phyloP scores from a whole-genome alignment of 202 grass and related monocot species.

The Elaeis oleifera region DNA sequence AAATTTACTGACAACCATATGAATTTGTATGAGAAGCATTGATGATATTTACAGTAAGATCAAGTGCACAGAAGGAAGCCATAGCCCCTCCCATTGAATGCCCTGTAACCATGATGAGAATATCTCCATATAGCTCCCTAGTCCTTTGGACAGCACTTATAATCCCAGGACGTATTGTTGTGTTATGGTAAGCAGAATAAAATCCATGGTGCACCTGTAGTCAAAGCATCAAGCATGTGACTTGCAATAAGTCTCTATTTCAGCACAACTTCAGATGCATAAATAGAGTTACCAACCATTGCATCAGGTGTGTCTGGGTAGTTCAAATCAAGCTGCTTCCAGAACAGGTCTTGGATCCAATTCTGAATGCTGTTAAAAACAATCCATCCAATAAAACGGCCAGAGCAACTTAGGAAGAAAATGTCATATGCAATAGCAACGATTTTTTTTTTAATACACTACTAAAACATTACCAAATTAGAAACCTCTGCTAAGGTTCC shows the following conservation, averaged over 20 bases:
- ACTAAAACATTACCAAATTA: too few relatives aligned
- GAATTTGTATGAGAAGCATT: not conserved
- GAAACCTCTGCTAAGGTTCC: too few relatives aligned
- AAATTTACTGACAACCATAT: too few relatives aligned
- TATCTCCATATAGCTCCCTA: constrained; percentile 41
- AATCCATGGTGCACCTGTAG: constrained; percentile 82
- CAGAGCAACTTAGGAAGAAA: too few relatives aligned
- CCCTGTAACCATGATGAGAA: constrained; percentile 58
- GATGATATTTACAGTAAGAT: constrained; percentile 64
- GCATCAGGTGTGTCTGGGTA: constrained; percentile 72
- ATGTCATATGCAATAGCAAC: too few relatives aligned
- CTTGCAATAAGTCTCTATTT: not conserved
- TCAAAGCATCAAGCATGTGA: constrained; percentile 12
- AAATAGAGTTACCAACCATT: constrained; percentile 40
- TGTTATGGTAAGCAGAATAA: constrained; percentile 85
- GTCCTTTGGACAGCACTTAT: constrained; percentile 49
- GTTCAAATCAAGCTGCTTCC: constrained; percentile 88
- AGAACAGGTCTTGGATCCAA: constrained; percentile 76
- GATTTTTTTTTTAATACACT: too few relatives aligned
- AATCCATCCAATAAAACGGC: constrained; percentile 7
- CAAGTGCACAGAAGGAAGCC: constrained; percentile 79
- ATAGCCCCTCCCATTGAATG: constrained; percentile 95
- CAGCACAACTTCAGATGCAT: not conserved
- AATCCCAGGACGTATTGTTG: constrained; percentile 46
- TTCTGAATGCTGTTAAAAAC: constrained; percentile 63